Base-by-base conservation (phyloP, 495 filamentous ascomycete species). In the Cercophora sp. region DNA sequence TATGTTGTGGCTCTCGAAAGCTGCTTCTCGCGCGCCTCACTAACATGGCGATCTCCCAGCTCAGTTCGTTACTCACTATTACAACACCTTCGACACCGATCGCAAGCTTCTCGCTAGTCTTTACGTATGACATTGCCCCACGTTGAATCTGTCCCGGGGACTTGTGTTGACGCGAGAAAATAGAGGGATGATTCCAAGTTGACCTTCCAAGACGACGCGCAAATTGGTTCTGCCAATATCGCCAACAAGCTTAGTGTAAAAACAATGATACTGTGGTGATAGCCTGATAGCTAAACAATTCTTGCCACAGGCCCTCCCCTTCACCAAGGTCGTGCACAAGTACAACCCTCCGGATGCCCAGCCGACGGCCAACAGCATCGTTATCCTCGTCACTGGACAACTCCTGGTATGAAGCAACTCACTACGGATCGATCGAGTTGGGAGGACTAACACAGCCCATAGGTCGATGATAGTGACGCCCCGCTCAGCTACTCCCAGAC, bases 171-270 rank as follows among this genome's bases (percentile, higher is more conserved):
- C 20, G 24, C 24, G 16, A 13, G 22, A 23, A 16, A 20, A 66
- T 47, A 97, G 92, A 84, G 89, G 52, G 80, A 85, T 1, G 65
- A 85, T 36, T 97, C 93, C 35, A 94, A 94, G 86, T 77, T 97
- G 76, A 97, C 92, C 22, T 97, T 96, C 65, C 88, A 98, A 79
- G 80, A 72, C 27, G 45, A 59, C 24, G 75, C 83, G 11, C 52
- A 79, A 26, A 72, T 77, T 55, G 91, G 91, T 53, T 66, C 71
- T 3, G 52, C 19, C 1, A 57, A 48, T 1, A 96, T 98, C 63
- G 65, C 84, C 31, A 80, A 87, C 63, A 96, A 96, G 78, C 76
- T 96, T 49, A 60, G 58, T 35, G 92, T 96, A 71, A 54, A 52
- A 41, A 31, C 13, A 20, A 11, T 8, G 29, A 3, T 24, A 1